Percentiles rank a stretch among this genome's conserved stretches.
phyloP scores from a whole-genome alignment of 2,329 filamentous ascomycete species.

The Pyrenophora tritici-repentis region DNA sequence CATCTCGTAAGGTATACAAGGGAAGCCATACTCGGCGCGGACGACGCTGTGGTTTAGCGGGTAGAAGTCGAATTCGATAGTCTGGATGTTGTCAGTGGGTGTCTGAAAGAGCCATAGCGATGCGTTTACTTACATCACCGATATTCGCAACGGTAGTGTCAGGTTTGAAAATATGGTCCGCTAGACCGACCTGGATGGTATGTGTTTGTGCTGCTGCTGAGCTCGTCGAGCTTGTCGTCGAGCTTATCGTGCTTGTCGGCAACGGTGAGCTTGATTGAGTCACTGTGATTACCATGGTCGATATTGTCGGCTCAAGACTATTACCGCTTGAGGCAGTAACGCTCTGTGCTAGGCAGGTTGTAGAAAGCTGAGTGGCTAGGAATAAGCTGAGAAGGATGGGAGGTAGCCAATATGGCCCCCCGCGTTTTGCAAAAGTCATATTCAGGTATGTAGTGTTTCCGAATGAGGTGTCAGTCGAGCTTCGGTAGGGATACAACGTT shows the following conservation, averaged over 20 bases:
- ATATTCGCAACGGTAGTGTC: slow-evolving; percentile 44
- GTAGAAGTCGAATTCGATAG: slow-evolving; percentile 50
- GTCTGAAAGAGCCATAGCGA: neutral
- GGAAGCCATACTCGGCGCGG: slow-evolving; percentile 47
- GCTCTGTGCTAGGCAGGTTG: slow-evolving; percentile 17
- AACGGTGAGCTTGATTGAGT: slow-evolving; percentile 2
- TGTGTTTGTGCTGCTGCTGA: slow-evolving; percentile 30
- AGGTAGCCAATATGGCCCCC: neutral
- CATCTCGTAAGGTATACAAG: slow-evolving; percentile 49
- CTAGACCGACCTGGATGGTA: slow-evolving; percentile 47
- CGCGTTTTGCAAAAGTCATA: neutral
- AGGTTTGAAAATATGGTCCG: slow-evolving; percentile 46
- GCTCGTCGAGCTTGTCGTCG: slow-evolving; percentile 15
- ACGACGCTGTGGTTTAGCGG: slow-evolving; percentile 52
- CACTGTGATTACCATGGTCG: slow-evolving; percentile 1
- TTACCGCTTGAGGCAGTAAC: neutral
- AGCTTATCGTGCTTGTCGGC: too few relatives aligned
- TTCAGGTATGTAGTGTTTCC: neutral
- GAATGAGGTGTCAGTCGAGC: neutral
- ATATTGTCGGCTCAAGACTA: slow-evolving; percentile 1
- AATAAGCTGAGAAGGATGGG: neutral
- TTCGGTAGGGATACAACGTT: neutral
- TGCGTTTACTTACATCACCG: slow-evolving; percentile 41
- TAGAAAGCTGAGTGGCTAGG: neutral
- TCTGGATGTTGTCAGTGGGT: slow-evolving; percentile 19